Percentiles rank a stretch among this genome's conserved stretches.
Conservation (phyloP, 768 basidiomycete species). For the Harrya chromipes region DNA sequence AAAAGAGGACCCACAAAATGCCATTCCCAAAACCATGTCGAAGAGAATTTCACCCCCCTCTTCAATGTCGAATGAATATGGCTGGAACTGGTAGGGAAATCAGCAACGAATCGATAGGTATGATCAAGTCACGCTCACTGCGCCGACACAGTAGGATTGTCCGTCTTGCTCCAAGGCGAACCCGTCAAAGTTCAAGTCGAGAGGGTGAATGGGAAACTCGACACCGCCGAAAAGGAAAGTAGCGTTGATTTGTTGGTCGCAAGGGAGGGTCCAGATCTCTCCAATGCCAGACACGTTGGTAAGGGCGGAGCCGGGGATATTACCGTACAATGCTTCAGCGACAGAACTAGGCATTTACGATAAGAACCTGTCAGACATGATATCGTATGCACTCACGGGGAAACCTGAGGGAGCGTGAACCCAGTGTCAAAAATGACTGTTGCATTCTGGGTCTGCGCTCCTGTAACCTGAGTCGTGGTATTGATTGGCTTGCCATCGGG, state of each 20-base stretch:
- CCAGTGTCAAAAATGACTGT: constrained; percentile 70
- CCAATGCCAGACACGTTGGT: constrained; percentile 39
- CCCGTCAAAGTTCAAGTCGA: constrained; percentile 47
- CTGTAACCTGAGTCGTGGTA: constrained; percentile 44
- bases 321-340: constrained; percentile 59
- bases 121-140: constrained; percentile 35
- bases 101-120: not conserved
- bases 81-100: constrained; percentile 55
- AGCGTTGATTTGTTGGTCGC: constrained; percentile 58
- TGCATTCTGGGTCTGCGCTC: constrained; percentile 42
- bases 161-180: constrained; percentile 20
- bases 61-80: constrained; percentile 49
- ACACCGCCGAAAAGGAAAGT: constrained; percentile 61
- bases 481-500: constrained; percentile 53
- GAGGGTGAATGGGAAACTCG: constrained; percentile 59
- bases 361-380: constrained; percentile 14
- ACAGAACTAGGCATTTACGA: constrained; percentile 37
- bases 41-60: constrained; percentile 26
- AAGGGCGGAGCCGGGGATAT: constrained; percentile 51
- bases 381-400: constrained; percentile 35
- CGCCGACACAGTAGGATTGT: constrained; percentile 35
- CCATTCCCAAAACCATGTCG: constrained; percentile 72
- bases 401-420: constrained; percentile 63
- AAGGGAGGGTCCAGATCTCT: constrained; percentile 59
- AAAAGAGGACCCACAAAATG: constrained; percentile 49